phyloP scores from a whole-genome alignment of 345 rosid genomes.

The Brassica nigra region DNA sequence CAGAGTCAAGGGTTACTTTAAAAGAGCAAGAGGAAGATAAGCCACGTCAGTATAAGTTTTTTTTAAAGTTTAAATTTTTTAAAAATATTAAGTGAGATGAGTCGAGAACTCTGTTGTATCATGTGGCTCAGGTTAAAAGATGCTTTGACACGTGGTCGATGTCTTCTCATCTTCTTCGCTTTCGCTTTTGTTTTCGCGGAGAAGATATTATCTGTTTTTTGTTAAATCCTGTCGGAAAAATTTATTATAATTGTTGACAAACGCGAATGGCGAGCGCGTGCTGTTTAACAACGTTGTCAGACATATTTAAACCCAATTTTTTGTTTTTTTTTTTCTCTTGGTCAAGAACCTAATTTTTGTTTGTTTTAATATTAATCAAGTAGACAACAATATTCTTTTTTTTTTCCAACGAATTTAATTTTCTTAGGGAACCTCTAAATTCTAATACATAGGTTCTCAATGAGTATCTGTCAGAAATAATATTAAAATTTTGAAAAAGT shows the following conservation, averaged over 20 bases:
- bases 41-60: slow-evolving; percentile 64
- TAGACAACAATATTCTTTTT: background rate
- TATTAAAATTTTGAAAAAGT: too few relatives aligned
- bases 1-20: slow-evolving; percentile 24
- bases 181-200: slow-evolving; percentile 39
- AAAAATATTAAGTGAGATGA: slow-evolving; percentile 24
- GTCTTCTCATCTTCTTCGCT: slow-evolving; percentile 27
- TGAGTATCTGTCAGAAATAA: too few relatives aligned
- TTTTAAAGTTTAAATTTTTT: background rate
- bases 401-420: too few relatives aligned
- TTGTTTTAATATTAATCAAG: background rate
- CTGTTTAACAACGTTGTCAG: background rate
- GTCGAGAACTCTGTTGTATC: slow-evolving; percentile 53
- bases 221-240: slow-evolving; percentile 38
- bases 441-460: too few relatives aligned
- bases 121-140: slow-evolving; percentile 68
- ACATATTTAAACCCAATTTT: background rate
- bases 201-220: slow-evolving; percentile 42
- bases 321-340: background rate
- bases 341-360: background rate
- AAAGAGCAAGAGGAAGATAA: slow-evolving; percentile 29
- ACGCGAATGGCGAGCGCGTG: slow-evolving; percentile 38
- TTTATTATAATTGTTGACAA: slow-evolving; percentile 6
- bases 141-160: slow-evolving; percentile 30
- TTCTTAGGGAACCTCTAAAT: too few relatives aligned